These are phyloP conservation scores for Nothophaeocryptopus gaeumannii DNA, from an alignment of 2,329 filamentous ascomycete genomes.

Conservation along the genomic window DNA sequence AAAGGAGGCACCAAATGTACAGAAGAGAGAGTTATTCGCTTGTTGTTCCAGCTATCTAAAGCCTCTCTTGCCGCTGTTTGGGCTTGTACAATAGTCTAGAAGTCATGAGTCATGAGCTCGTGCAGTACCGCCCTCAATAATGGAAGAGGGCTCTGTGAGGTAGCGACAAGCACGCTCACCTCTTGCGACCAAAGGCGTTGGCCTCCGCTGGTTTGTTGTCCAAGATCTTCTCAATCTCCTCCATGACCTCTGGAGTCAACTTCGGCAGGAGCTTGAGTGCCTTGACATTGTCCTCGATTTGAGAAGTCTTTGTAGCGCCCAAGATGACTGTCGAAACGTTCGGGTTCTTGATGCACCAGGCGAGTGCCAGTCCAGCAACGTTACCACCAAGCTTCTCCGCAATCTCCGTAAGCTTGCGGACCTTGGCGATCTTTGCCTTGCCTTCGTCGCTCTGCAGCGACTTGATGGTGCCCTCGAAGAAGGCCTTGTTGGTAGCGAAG, in stretches of 20 bases:
- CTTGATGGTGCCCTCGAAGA: constrained; percentile 57
- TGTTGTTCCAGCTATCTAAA: no score
- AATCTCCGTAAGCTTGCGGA: constrained; percentile 52
- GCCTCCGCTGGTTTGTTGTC: constrained; percentile 40
- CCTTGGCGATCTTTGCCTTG: constrained; percentile 56
- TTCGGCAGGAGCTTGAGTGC: constrained; percentile 43
- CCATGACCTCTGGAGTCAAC: constrained; percentile 40
- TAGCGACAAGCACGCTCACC: constrained; percentile 25
- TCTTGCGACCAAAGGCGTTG: constrained; percentile 36
- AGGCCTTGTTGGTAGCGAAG: constrained; percentile 57
- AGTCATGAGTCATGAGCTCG: no score
- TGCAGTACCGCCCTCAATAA: no score
- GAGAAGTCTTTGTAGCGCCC: constrained; percentile 49
- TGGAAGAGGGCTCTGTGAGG: no score
- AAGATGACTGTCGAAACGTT: constrained; percentile 57
- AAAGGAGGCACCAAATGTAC: no score
- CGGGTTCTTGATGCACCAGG: constrained; percentile 58
- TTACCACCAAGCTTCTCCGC: constrained; percentile 50
- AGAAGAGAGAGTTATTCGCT: no score
- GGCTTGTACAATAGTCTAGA: no score
- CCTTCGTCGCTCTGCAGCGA: constrained; percentile 50
- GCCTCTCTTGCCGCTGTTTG: no score
- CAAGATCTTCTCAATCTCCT: constrained; percentile 45
- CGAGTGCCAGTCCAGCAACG: constrained; percentile 54
- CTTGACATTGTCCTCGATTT: constrained; percentile 50